These are phyloP conservation scores for Talaromyces proteolyticus DNA, from an alignment of 495 filamentous ascomycete genomes.

Conservation along the genomic window DNA sequence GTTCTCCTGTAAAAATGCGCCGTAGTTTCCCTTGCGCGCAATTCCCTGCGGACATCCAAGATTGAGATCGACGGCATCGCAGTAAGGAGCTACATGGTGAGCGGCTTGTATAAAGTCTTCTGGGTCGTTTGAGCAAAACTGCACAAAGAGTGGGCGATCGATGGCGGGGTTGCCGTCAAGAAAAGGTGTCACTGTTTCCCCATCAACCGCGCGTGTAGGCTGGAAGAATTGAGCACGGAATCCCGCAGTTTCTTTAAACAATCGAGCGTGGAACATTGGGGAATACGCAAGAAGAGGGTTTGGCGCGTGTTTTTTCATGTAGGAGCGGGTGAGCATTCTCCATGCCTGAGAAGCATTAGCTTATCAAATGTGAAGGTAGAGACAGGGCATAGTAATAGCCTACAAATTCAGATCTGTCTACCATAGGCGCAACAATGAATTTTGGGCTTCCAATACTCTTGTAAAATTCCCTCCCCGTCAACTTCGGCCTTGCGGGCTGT, in stretches of 20 bases:
- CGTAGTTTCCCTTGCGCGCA: conserved; percentile 83
- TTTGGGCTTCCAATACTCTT: conserved; percentile 88
- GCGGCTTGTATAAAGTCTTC: conserved; percentile 72
- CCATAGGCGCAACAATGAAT: conserved; percentile 92
- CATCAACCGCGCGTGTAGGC: conserved; percentile 43
- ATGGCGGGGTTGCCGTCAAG: conserved; percentile 80
- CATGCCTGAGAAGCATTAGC: conserved; percentile 60
- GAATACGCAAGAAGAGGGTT: conserved; percentile 72
- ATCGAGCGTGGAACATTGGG: conserved; percentile 89
- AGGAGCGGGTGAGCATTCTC: conserved; percentile 90
- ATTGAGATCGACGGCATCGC: conserved; percentile 95
- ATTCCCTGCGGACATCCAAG: conserved; percentile 98
- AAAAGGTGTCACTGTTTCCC: conserved; percentile 26
- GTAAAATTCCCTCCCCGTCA: conserved; percentile 85
- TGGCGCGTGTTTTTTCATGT: conserved; percentile 58
- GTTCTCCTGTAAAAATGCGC: conserved; percentile 91
- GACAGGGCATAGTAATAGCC: conserved; percentile 15
- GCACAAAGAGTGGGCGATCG: conserved; percentile 88
- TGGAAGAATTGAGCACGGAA: conserved; percentile 77
- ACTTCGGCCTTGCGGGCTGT: conserved; percentile 33
- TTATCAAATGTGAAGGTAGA: no score
- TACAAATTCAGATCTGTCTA: conserved; percentile 97
- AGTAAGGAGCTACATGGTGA: conserved; percentile 68
- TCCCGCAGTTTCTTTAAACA: conserved; percentile 68
- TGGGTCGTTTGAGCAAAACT: conserved; percentile 93